Conservation (phyloP, 225 moss, liverwort and hornwort genomes). For the Thuidium tamariscinum region DNA sequence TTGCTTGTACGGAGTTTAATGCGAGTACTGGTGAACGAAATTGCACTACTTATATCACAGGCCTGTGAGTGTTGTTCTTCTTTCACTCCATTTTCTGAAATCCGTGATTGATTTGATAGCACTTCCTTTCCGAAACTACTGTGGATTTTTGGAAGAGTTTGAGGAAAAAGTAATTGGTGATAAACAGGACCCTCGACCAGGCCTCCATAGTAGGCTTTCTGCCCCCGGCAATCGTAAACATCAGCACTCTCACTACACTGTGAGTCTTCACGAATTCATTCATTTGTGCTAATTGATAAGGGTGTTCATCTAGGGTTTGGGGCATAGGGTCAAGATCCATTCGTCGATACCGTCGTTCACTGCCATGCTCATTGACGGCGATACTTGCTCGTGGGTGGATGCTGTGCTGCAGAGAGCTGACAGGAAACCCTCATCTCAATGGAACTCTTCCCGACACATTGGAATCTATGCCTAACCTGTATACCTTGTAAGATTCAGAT, state of each 20-base stretch:
- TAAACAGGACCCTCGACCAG: neutral
- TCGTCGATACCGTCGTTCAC: neutral
- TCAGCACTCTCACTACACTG: neutral
- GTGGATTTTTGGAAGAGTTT: rapidly evolving
- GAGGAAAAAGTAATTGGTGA: too few relatives aligned
- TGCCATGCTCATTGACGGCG: neutral
- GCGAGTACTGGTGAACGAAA: rapidly evolving
- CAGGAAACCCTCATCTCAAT: neutral
- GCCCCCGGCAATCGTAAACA: neutral
- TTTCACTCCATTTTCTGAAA: neutral
- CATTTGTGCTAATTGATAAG: neutral
- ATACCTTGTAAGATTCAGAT: neutral
- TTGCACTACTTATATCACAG: neutral
- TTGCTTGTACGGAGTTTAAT: neutral
- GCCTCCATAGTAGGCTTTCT: neutral
- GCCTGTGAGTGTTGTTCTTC: neutral
- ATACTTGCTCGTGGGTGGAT: neutral
- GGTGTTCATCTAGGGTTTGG: too few relatives aligned
- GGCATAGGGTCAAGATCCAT: neutral
- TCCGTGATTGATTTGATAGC: neutral
- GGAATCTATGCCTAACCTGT: neutral
- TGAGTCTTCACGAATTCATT: neutral
- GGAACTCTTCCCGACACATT: neutral
- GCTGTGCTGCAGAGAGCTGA: neutral
- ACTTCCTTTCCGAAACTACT: neutral